phyloP scores from a whole-genome alignment of 2,329 filamentous ascomycete genomes.

The Aureobasidium sp. region DNA sequence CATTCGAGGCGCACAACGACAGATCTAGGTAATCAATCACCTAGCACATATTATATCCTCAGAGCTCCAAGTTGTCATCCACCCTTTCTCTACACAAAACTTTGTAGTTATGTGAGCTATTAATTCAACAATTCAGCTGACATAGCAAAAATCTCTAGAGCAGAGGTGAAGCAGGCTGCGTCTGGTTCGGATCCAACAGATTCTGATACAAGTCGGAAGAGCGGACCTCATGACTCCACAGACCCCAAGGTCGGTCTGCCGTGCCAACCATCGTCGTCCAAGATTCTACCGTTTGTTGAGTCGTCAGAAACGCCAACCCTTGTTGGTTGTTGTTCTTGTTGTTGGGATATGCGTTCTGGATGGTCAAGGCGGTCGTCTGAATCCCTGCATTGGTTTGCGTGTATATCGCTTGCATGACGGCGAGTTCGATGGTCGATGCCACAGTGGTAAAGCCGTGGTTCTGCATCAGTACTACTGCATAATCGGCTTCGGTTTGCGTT shows the following conservation, averaged over 20 bases:
- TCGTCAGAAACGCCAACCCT: neutral
- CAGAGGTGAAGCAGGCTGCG: neutral
- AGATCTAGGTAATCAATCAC: too few relatives aligned
- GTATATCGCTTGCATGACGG: slow-evolving; percentile 36
- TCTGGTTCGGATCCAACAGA: slow-evolving; percentile 9
- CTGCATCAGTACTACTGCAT: slow-evolving; percentile 37
- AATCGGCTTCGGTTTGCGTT: slow-evolving; percentile 14
- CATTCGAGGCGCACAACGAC: too few relatives aligned
- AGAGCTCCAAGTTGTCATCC: too few relatives aligned
- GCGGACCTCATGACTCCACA: slow-evolving; percentile 1
- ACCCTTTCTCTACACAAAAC: too few relatives aligned
- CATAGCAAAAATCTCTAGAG: neutral
- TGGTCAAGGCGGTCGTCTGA: slow-evolving; percentile 31
- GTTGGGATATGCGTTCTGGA: neutral
- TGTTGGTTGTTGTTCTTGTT: neutral
- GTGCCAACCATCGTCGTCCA: slow-evolving; percentile 8
- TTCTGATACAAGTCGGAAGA: slow-evolving; percentile 10
- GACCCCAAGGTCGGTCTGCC: slow-evolving; percentile 3
- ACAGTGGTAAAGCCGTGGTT: slow-evolving; percentile 38
- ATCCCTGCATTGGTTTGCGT: slow-evolving; percentile 36
- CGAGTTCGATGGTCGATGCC: slow-evolving; percentile 31
- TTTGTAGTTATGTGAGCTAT: too few relatives aligned
- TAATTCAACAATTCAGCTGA: too few relatives aligned
- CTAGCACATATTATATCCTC: too few relatives aligned
- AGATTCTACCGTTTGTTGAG: neutral